Evolutionary conservation across 1,284 basidiomycete genomes (phyloP).

Genomic region (Ustilago esculenta): DNA sequence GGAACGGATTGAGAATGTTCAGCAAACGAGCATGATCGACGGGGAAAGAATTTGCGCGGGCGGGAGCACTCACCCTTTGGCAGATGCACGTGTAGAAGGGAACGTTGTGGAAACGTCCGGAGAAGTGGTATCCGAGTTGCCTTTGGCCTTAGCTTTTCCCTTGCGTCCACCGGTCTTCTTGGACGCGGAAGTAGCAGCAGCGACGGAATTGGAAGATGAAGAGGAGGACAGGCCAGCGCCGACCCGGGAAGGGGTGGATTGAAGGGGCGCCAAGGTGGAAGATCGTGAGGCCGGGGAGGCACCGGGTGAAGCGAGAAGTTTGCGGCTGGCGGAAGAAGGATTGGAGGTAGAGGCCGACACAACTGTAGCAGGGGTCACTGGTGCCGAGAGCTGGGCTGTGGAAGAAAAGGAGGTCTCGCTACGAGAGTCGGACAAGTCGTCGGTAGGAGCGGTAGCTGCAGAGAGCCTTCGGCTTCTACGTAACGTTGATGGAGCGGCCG

Average conservation of each 20-base stretch:
- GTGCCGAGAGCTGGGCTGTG: conserved; percentile 19
- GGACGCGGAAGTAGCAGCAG: conserved; percentile 1
- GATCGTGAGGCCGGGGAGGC: conserved; percentile 22
- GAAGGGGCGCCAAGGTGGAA: conserved; percentile 36
- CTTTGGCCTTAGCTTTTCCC: conserved; percentile 20
- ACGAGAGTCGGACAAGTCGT: conserved; percentile 26
- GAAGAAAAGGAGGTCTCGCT: conserved; percentile 30
- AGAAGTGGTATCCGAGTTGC: background rate
- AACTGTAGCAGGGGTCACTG: conserved; percentile 32
- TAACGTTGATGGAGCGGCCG: background rate
- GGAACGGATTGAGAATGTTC: too few relatives aligned
- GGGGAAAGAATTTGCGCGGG: background rate
- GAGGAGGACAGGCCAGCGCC: conserved; percentile 18
- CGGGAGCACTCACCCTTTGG: conserved; percentile 20
- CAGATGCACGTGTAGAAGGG: conserved; percentile 10
- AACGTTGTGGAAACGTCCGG: background rate
- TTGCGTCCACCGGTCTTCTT: conserved; percentile 6
- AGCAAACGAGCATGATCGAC: too few relatives aligned
- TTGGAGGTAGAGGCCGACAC: conserved; percentile 21
- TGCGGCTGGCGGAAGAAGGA: conserved; percentile 29
- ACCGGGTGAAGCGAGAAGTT: conserved; percentile 20
- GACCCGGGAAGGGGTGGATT: conserved; percentile 36
- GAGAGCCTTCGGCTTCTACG: conserved; percentile 32
- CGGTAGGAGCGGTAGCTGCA: conserved; percentile 13
- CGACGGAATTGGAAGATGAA: conserved; percentile 7